These are phyloP conservation scores for Suhomyces sp. DNA, from an alignment of 805 yeast species.

Conservation along the genomic window DNA sequence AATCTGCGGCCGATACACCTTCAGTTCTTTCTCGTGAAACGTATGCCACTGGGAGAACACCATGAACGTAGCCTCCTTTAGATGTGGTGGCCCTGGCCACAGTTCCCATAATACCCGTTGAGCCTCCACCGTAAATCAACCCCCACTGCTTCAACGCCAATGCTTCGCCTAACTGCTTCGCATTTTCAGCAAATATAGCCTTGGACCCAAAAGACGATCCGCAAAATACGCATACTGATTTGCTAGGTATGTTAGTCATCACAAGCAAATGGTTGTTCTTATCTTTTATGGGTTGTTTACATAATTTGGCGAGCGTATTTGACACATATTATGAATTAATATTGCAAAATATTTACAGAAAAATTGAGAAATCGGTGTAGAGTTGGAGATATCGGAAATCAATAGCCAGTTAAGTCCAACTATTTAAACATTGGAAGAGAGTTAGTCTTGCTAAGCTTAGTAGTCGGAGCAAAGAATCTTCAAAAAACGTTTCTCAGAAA, in stretches of 20 bases:
- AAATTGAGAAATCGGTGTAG: background rate
- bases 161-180: slow-evolving; percentile 56
- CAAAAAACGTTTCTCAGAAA: too few species aligned
- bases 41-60: slow-evolving; percentile 82
- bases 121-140: slow-evolving; percentile 86
- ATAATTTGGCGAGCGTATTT: background rate
- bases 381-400: background rate
- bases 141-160: slow-evolving; percentile 65
- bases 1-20: slow-evolving; percentile 19
- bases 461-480: background rate
- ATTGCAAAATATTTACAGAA: background rate
- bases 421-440: background rate
- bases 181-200: slow-evolving; percentile 47
- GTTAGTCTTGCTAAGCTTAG: background rate
- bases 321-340: background rate
- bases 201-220: slow-evolving; percentile 75
- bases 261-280: background rate
- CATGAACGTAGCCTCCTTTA: slow-evolving; percentile 69
- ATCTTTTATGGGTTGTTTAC: background rate
- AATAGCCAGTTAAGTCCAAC: background rate
- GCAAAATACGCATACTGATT: slow-evolving; percentile 76
- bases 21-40: slow-evolving; percentile 66
- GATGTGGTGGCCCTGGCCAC: slow-evolving; percentile 63
- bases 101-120: slow-evolving; percentile 79
- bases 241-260: slow-evolving; percentile 29